A percentile compares a stretch with the other conserved stretches of the same genome.
Conservation (phyloP, 108 stramenopile species). For the Pseudonitzschia multistriata region DNA sequence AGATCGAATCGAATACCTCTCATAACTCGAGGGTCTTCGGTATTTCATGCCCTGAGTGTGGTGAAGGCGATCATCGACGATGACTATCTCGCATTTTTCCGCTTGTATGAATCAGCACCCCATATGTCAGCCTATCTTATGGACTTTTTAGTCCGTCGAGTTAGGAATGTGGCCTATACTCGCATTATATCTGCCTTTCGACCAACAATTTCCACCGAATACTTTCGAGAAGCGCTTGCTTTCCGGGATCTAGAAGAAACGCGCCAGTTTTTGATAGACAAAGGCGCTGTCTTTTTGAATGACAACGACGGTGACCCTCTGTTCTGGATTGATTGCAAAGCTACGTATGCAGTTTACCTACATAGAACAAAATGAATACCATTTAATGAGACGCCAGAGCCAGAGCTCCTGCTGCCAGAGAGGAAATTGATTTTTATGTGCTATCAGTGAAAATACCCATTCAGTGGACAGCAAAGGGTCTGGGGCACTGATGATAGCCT, state of each 20-base stretch:
- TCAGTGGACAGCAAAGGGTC: no score
- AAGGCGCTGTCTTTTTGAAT: conserved; percentile 47
- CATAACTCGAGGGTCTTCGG: conserved; percentile 18
- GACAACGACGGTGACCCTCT: conserved; percentile 25
- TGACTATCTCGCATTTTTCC: conserved; percentile 53
- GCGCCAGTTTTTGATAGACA: conserved; percentile 36
- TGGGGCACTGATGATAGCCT: no score
- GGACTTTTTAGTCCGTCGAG: conserved; percentile 59
- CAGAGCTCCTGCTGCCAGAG: no score
- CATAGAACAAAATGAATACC: neutral
- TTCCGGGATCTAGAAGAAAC: conserved; percentile 57
- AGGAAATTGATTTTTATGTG: no score
- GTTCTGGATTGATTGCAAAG: conserved; percentile 61
- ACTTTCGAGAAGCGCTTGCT: conserved; percentile 39
- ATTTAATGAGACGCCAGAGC: no score
- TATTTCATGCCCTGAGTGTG: conserved; percentile 44
- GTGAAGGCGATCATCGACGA: conserved; percentile 35
- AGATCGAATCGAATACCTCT: neutral
- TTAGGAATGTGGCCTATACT: conserved; percentile 43
- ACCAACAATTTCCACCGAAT: conserved; percentile 43
- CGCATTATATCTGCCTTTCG: conserved; percentile 52
- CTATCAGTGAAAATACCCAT: no score
- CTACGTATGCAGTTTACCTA: conserved; percentile 2
- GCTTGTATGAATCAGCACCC: conserved; percentile 51
- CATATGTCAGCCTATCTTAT: conserved; percentile 58